Evolutionary conservation across 441 rosid genomes (phyloP).

Genomic region (Populus hybrid): DNA sequence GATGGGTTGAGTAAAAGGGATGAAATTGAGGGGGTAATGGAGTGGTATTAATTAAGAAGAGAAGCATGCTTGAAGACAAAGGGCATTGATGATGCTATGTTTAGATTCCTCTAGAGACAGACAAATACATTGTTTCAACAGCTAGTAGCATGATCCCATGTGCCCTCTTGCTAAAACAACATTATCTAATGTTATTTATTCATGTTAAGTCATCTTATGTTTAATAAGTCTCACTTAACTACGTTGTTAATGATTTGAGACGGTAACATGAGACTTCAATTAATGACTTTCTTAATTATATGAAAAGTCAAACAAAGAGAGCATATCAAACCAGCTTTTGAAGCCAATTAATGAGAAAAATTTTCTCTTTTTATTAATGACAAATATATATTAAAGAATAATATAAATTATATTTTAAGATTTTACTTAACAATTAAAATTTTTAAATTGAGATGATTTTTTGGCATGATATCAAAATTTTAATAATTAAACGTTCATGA

Average conservation of each 20-base stretch:
- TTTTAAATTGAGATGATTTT: too few relatives aligned
- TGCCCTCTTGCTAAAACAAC: not conserved
- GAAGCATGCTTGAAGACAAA: not conserved
- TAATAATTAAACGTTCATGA: rapidly evolving
- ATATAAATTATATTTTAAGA: too few relatives aligned
- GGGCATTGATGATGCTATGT: not conserved
- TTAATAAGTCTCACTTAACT: not conserved
- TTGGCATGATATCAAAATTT: too few relatives aligned
- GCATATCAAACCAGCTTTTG: too few relatives aligned
- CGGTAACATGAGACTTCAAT: too few relatives aligned
- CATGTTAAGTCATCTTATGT: not conserved
- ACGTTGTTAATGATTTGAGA: not conserved
- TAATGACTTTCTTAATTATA: too few relatives aligned
- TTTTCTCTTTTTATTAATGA: too few relatives aligned
- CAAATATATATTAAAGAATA: too few relatives aligned
- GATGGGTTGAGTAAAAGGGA: not conserved
- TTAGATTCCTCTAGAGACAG: not conserved
- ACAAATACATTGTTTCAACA: not conserved
- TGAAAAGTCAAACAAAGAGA: too few relatives aligned
- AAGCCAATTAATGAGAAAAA: too few relatives aligned
- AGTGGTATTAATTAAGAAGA: not conserved
- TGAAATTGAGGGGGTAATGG: not conserved
- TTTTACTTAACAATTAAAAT: too few relatives aligned
- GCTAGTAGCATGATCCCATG: not conserved
- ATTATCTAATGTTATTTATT: not conserved